Evolutionary conservation across 805 yeast species (phyloP).

Genomic region (Monosporozyma solicola): DNA sequence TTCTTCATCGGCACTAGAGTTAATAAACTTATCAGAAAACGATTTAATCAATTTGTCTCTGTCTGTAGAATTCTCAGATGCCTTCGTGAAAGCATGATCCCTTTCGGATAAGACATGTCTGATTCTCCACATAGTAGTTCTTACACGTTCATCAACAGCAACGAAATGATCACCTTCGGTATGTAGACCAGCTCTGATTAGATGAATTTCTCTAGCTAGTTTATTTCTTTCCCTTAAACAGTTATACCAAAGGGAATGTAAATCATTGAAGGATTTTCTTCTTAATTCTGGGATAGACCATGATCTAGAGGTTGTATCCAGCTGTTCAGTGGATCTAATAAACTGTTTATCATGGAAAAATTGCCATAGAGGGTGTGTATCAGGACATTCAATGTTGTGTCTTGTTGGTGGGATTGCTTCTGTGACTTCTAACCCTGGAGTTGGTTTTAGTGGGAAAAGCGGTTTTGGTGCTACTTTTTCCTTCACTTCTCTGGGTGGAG

Average conservation of each 20-base stretch:
- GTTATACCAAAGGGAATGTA: conserved; percentile 86
- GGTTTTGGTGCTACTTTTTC: conserved; percentile 12
- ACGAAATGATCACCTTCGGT: conserved; percentile 32
- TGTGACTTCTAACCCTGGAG: conserved; percentile 41
- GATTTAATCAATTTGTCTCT: conserved; percentile 44
- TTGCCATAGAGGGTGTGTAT: conserved; percentile 92
- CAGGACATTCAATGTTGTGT: conserved; percentile 59
- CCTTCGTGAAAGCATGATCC: conserved; percentile 57
- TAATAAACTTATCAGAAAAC: conserved; percentile 25
- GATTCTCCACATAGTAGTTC: conserved; percentile 66
- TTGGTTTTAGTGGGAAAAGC: neutral
- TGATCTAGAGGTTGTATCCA: conserved; percentile 51
- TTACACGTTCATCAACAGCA: conserved; percentile 35
- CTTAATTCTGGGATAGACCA: conserved; percentile 89
- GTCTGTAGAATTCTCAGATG: conserved; percentile 36
- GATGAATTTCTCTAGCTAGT: conserved; percentile 63
- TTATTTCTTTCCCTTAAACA: conserved; percentile 76
- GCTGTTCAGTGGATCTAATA: conserved; percentile 48
- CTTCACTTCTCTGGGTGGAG: conserved; percentile 18
- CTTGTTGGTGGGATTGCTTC: conserved; percentile 82
- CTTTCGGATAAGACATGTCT: conserved; percentile 85
- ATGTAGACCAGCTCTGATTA: conserved; percentile 32
- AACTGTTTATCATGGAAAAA: conserved; percentile 64
- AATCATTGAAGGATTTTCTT: conserved; percentile 82
- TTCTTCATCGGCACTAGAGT: conserved; percentile 14